phyloP scores from a whole-genome alignment of 2,329 filamentous ascomycete species.

The Aspergillus hortae region DNA sequence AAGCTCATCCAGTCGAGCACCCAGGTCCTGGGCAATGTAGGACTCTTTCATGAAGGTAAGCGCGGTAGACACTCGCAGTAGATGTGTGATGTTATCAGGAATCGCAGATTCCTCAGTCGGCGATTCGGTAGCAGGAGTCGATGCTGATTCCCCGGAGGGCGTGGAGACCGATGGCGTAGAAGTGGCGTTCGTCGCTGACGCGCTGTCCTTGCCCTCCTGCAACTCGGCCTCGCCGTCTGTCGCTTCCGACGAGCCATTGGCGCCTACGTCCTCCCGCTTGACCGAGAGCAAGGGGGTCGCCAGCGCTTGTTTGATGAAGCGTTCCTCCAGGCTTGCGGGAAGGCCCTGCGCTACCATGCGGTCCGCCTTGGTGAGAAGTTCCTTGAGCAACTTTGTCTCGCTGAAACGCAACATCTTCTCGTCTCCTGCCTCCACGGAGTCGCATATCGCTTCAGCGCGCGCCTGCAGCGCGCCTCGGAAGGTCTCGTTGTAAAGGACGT shows the following conservation, averaged over 20 bases:
- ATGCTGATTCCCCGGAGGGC: slow-evolving; percentile 31
- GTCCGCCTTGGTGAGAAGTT: slow-evolving; percentile 68
- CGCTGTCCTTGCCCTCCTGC: slow-evolving; percentile 27
- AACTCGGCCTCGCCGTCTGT: slow-evolving; percentile 24
- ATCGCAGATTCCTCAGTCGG: slow-evolving; percentile 25
- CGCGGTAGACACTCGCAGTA: slow-evolving; percentile 49
- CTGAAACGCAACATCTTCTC: slow-evolving; percentile 82
- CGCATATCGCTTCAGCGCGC: slow-evolving; percentile 70
- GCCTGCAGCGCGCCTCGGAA: slow-evolving; percentile 53
- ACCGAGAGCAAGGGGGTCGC: slow-evolving; percentile 72
- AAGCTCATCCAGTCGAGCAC: slow-evolving; percentile 34
- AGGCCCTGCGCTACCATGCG: slow-evolving; percentile 63
- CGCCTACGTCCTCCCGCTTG: slow-evolving; percentile 51
- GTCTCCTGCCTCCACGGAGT: slow-evolving; percentile 76
- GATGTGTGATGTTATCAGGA: slow-evolving; percentile 36
- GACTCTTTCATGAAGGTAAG: slow-evolving; percentile 49
- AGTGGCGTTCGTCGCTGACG: slow-evolving; percentile 28
- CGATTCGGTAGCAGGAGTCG: slow-evolving; percentile 37
- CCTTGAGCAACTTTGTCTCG: slow-evolving; percentile 63
- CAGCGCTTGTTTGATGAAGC: slow-evolving; percentile 71
- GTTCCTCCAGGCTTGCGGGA: slow-evolving; percentile 78
- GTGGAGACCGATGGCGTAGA: slow-evolving; percentile 33
- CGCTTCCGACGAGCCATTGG: slow-evolving; percentile 17
- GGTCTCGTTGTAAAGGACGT: slow-evolving; percentile 36
- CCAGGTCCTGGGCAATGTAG: slow-evolving; percentile 43